phyloP scores from a whole-genome alignment of 1,139 yeast genomes.

The Dujonia santamariae region DNA sequence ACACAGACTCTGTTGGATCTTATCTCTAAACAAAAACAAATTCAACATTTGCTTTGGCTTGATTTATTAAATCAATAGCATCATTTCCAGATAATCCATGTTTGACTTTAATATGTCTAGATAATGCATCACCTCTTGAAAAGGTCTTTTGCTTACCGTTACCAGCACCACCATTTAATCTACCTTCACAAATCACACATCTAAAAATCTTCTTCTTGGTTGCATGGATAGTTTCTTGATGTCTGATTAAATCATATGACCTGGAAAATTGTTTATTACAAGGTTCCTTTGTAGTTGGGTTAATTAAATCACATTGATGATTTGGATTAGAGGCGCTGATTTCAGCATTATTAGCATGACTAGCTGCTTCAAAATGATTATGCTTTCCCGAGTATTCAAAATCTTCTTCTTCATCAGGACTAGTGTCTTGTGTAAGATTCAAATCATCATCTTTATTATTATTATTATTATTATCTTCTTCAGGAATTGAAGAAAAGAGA shows the following conservation, averaged over 20 bases:
- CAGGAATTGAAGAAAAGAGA: conserved; percentile 4
- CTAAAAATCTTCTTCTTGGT: conserved; percentile 46
- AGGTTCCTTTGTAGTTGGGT: conserved; percentile 48
- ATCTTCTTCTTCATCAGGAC: conserved; percentile 5
- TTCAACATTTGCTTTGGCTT: conserved; percentile 76
- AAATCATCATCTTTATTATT: no score
- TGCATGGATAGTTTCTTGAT: conserved; percentile 50
- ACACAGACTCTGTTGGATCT: no score
- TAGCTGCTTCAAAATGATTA: conserved; percentile 6
- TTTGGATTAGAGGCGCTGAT: conserved; percentile 27
- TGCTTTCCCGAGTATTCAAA: conserved; percentile 1
- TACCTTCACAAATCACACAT: conserved; percentile 50
- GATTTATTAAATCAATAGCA: conserved; percentile 60
- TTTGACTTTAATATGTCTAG: conserved; percentile 48
- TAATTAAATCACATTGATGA: conserved; percentile 51
- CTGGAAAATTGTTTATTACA: conserved; percentile 47
- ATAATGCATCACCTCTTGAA: conserved; percentile 48
- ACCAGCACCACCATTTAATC: conserved; percentile 49
- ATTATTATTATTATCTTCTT: conserved; percentile 7
- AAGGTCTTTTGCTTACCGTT: conserved; percentile 57
- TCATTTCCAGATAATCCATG: conserved; percentile 47
- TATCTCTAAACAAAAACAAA: conserved; percentile 38
- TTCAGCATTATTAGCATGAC: conserved; percentile 20
- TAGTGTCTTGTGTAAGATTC: conserved; percentile 6
- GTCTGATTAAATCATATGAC: conserved; percentile 48